Conservation (phyloP, 2,329 filamentous ascomycete genomes). For the Rhinocladiella similis region DNA sequence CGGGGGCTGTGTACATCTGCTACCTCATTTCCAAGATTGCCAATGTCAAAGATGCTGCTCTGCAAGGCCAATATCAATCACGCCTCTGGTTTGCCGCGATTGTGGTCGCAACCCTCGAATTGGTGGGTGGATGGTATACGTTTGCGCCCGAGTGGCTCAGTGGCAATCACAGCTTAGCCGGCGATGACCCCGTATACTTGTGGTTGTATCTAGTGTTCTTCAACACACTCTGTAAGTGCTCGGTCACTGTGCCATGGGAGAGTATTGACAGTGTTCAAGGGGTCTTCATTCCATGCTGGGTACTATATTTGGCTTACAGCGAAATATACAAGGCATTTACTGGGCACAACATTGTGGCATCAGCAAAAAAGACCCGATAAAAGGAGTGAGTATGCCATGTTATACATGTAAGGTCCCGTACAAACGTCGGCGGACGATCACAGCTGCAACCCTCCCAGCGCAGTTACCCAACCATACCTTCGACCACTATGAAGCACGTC, state of each 20-base stretch:
- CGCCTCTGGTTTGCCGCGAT: slow-evolving; percentile 58
- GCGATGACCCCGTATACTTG: slow-evolving; percentile 60
- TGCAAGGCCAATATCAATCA: slow-evolving; percentile 31
- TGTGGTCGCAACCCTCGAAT: slow-evolving; percentile 61
- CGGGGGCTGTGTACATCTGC: slow-evolving; percentile 59
- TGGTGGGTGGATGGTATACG: slow-evolving; percentile 67
- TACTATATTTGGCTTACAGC: slow-evolving; percentile 17
- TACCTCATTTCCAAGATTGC: slow-evolving; percentile 45
- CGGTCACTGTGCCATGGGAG: not conserved
- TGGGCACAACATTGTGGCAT: not conserved
- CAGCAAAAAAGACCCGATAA: slow-evolving; percentile 16
- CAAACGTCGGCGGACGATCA: too few species aligned
- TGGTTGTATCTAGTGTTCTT: slow-evolving; percentile 67
- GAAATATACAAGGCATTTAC: slow-evolving; percentile 20
- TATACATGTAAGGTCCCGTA: too few species aligned
- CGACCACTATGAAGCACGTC: too few species aligned
- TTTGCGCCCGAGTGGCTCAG: slow-evolving; percentile 66
- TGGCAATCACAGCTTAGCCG: slow-evolving; percentile 58
- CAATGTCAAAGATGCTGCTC: slow-evolving; percentile 21
- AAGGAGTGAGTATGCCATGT: not conserved
- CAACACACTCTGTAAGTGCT: slow-evolving; percentile 54
- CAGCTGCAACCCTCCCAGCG: too few species aligned
- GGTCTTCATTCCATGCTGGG: slow-evolving; percentile 61
- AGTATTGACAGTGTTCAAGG: not conserved
- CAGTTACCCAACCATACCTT: too few species aligned